Base-by-base conservation (phyloP, 1,139 yeast species). In the Zygotorulaspora mrakii region DNA sequence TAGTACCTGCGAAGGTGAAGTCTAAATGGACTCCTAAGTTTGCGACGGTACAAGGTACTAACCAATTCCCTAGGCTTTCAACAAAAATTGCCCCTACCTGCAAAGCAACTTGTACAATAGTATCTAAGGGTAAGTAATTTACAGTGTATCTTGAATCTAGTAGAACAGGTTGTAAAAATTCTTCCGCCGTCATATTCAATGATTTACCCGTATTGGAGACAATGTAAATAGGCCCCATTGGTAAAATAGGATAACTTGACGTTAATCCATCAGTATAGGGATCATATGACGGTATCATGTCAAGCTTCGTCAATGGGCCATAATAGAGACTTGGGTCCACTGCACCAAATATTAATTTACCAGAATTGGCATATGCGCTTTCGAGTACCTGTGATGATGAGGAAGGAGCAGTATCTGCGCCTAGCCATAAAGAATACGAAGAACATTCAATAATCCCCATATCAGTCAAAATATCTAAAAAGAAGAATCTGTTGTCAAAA, bases 81-180 rank as follows among this genome's bases (percentile, higher is more conserved):
- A 76, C 70, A 59, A 77, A 85, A 47, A 71, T 74, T 0, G 95
- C 95, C 53, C 82, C 81, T 17, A 82, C 67, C 63, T 85, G 94
- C 13, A 82, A 68, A 0, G 94, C 91, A 29, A 86, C 62, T 51
- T 77, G 76, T 35, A 84, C 71, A 35, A 85, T 66, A 2, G 77
- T 59, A 32, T 73, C 70, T 37, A 74, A 65, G 0, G 95, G 95
- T 34, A 85, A 60, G 53, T 69, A 75, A 20, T 73, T 71, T 54
- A 66, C 71, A n/a, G 65, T 49, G 23, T 73, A 66, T 43, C 86
- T 66, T 2, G 85, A 66, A 54, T 84, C 91, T 18, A 85, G 57
- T 8, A 83, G 44, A 0, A 81, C 82, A 0, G 91, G 83, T 14
- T 72, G 59, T 2, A 70, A 59, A 24, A 57, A 52, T 31, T 61